These are phyloP conservation scores for Phaeophleospora eucalypticola DNA, from an alignment of 2,329 filamentous ascomycete genomes.

Conservation along the genomic window DNA sequence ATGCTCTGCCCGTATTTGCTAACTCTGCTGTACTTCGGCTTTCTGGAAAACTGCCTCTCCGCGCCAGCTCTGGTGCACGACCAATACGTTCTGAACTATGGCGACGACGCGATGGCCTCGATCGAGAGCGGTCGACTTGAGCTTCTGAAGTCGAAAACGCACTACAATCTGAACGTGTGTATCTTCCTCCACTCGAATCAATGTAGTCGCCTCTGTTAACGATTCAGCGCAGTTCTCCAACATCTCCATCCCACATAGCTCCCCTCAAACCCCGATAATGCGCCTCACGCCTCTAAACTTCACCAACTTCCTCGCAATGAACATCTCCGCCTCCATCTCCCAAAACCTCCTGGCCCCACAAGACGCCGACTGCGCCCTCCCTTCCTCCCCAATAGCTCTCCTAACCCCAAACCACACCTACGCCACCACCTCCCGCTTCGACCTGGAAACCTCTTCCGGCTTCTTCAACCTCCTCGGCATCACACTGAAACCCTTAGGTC, in stretches of 20 bases:
- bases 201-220: background rate
- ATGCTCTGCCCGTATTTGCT: too few relatives aligned
- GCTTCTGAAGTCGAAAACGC: background rate
- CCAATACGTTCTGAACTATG: background rate
- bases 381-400: slow-evolving; percentile 1
- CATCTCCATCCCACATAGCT: background rate
- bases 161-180: background rate
- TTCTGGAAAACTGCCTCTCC: background rate
- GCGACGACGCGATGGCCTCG: background rate
- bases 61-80: background rate
- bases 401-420: background rate
- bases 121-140: background rate
- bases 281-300: background rate
- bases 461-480: background rate
- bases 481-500: background rate
- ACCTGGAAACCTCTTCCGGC: background rate
- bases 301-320: background rate
- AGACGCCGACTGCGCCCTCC: slow-evolving; percentile 6
- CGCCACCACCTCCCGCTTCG: background rate
- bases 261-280: background rate
- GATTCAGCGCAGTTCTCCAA: background rate
- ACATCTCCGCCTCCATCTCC: background rate
- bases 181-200: background rate
- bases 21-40: too few relatives aligned
- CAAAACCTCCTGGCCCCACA: background rate